Percentiles rank a stretch among this genome's conserved stretches.
Conservation (phyloP, 1,284 basidiomycete species). For the Porodaedalea pini region DNA sequence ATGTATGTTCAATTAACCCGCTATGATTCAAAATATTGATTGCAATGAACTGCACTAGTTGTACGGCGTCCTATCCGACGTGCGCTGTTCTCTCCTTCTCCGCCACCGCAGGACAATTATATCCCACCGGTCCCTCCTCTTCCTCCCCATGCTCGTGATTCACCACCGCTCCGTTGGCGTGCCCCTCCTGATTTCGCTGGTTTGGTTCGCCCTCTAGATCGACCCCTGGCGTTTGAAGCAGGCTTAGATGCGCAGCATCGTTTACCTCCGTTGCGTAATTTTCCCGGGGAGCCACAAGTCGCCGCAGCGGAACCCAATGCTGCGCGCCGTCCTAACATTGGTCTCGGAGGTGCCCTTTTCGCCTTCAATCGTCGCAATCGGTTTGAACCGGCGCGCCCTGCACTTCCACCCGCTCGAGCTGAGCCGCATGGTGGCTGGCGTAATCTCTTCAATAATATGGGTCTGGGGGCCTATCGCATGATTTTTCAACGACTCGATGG, state of each 20-base stretch:
- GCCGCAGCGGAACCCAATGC: slow-evolving; percentile 31
- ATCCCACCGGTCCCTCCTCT: slow-evolving; percentile 38
- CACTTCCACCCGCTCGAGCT: background rate
- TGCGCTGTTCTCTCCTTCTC: slow-evolving; percentile 39
- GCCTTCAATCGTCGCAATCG: slow-evolving; percentile 35
- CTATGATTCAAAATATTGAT: background rate
- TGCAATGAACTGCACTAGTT: background rate
- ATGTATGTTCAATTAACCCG: background rate
- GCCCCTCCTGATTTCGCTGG: slow-evolving; percentile 29
- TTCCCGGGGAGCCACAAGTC: background rate
- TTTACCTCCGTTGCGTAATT: slow-evolving; percentile 22
- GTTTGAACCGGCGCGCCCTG: slow-evolving; percentile 8
- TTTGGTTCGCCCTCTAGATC: slow-evolving; percentile 38
- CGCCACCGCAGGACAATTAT: slow-evolving; percentile 35
- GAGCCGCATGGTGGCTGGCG: background rate
- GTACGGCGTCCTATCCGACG: slow-evolving; percentile 18
- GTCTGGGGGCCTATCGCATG: slow-evolving; percentile 2
- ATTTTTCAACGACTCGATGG: background rate
- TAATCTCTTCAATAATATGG: background rate
- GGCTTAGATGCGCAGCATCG: slow-evolving; percentile 21
- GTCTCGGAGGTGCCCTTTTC: slow-evolving; percentile 66
- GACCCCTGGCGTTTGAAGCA: slow-evolving; percentile 45
- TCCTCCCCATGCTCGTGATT: slow-evolving; percentile 29
- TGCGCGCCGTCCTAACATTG: slow-evolving; percentile 49
- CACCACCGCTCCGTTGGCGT: slow-evolving; percentile 24